Evolutionary conservation across 2,329 filamentous ascomycete species (phyloP).

Genomic region (Rachicladosporium sp.): DNA sequence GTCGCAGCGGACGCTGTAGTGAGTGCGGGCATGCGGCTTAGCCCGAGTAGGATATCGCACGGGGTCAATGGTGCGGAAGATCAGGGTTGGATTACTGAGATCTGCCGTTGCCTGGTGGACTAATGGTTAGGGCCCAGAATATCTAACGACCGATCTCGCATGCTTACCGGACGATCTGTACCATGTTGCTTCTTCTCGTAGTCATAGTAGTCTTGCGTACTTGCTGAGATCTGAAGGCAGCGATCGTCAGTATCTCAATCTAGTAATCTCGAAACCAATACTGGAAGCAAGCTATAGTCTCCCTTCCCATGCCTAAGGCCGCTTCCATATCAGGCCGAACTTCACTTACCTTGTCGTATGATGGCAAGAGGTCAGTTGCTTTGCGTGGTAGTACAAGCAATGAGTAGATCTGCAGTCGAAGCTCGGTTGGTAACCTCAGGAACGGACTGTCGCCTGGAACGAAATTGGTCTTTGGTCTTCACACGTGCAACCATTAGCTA

Average conservation of each 20-base stretch:
- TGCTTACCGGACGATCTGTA: slow-evolving; percentile 7
- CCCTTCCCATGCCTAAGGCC: too few species aligned
- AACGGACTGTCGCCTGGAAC: slow-evolving; percentile 16
- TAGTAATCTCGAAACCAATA: too few species aligned
- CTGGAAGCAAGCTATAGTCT: too few species aligned
- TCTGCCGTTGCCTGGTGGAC: slow-evolving; percentile 6
- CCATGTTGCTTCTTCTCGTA: slow-evolving; percentile 21
- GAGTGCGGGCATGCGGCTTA: slow-evolving; percentile 22
- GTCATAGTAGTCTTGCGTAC: slow-evolving; percentile 30
- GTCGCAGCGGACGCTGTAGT: slow-evolving; percentile 29
- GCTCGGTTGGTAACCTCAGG: slow-evolving; percentile 32
- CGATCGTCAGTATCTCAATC: slow-evolving; percentile 1
- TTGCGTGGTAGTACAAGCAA: slow-evolving; percentile 28
- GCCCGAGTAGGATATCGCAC: slow-evolving; percentile 16
- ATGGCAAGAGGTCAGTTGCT: slow-evolving; percentile 18
- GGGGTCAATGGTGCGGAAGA: slow-evolving; percentile 34
- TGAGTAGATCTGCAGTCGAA: slow-evolving; percentile 36
- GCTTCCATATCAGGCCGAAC: too few species aligned
- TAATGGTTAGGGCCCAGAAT: slow-evolving; percentile 17
- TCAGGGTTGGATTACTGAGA: slow-evolving; percentile 23
- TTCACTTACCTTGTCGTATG: slow-evolving; percentile 11
- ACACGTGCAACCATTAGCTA: too few species aligned
- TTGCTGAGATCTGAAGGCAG: slow-evolving; percentile 13
- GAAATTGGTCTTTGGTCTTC: background rate
- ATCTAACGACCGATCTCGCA: slow-evolving; percentile 1